Percentiles rank a stretch among this genome's conserved stretches.
These are phyloP conservation scores for Gloeophyllum trabeum DNA, from an alignment of 768 basidiomycete species.

Conservation along the genomic window DNA sequence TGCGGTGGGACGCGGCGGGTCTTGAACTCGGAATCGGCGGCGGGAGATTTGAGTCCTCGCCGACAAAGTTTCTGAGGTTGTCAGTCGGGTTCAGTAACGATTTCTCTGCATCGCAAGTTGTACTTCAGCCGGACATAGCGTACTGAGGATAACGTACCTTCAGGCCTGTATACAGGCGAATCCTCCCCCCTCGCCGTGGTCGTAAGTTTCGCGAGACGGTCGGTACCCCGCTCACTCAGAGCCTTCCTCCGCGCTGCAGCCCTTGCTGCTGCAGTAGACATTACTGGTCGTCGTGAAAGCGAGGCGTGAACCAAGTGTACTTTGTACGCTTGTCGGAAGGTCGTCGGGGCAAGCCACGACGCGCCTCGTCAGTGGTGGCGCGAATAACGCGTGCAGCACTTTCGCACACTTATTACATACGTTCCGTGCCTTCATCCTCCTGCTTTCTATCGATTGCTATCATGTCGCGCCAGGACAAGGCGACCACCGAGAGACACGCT, in stretches of 20 bases:
- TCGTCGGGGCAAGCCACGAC: constrained; percentile 13
- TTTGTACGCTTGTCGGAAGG: too few relatives aligned
- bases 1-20: constrained; percentile 15
- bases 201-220: constrained; percentile 72
- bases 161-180: constrained; percentile 39
- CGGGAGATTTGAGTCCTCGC: constrained; percentile 22
- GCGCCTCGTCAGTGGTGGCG: constrained; percentile 4
- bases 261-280: constrained; percentile 40
- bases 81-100: constrained; percentile 11
- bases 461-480: constrained; percentile 63
- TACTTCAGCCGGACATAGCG: not conserved
- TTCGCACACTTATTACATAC: not conserved
- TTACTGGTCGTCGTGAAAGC: constrained; percentile 6
- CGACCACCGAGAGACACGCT: constrained; percentile 72
- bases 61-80: constrained; percentile 20
- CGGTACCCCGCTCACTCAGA: constrained; percentile 58
- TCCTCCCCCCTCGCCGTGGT: constrained; percentile 67
- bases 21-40: constrained; percentile 12
- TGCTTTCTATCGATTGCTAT: constrained; percentile 8
- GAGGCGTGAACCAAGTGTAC: not conserved
- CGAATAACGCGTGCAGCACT: not conserved
- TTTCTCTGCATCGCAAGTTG: not conserved
- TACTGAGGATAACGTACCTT: constrained; percentile 23
- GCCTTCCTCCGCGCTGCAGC: constrained; percentile 74
- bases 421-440: not conserved